Evolutionary conservation across 306 rosid genomes (phyloP).

Genomic region (Medicago arabica): DNA sequence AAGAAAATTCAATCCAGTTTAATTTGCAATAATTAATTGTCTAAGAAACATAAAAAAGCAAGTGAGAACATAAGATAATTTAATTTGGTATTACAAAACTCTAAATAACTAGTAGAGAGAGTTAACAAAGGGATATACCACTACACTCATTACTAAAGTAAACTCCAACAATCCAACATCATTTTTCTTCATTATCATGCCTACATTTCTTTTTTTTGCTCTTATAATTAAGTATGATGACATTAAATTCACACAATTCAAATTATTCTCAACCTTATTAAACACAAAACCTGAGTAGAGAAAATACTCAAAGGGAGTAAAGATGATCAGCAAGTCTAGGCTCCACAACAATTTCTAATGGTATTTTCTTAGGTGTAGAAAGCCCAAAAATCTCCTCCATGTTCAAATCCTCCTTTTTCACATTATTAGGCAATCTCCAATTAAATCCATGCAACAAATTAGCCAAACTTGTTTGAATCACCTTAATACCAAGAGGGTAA

Average conservation of each 20-base stretch:
- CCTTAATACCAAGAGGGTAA: slow-evolving; percentile 75
- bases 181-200: background rate
- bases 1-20: too few species aligned
- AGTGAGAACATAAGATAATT: background rate
- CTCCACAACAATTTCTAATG: slow-evolving; percentile 50
- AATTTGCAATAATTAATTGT: too few species aligned
- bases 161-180: background rate
- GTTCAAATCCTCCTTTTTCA: slow-evolving; percentile 59
- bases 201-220: background rate
- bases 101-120: background rate
- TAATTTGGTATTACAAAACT: background rate
- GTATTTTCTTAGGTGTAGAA: slow-evolving; percentile 65
- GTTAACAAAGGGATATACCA: background rate
- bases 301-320: slow-evolving; percentile 42
- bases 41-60: background rate
- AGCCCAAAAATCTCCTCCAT: slow-evolving; percentile 82
- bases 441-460: slow-evolving; percentile 82
- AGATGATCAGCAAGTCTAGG: slow-evolving; percentile 72
- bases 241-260: background rate
- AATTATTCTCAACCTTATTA: background rate
- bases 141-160: background rate
- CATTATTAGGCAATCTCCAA: slow-evolving; percentile 59
- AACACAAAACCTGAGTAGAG: background rate
- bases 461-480: slow-evolving; percentile 76
- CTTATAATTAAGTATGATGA: too few species aligned